Conservation (phyloP, 2,329 filamentous ascomycete species). For the Cladosporium sphaerospermum region DNA sequence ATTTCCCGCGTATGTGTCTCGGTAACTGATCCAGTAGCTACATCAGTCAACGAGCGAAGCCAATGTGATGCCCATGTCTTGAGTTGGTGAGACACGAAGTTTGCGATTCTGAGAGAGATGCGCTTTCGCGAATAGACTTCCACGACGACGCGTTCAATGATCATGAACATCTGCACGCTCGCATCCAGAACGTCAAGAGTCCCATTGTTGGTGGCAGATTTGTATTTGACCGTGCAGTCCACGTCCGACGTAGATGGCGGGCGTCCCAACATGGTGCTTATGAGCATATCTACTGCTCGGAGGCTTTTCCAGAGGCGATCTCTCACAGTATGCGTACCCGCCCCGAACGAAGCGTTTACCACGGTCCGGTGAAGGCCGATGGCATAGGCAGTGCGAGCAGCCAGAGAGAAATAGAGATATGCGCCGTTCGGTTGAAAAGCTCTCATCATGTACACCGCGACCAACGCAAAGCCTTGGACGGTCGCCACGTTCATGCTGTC, state of each 20-base stretch:
- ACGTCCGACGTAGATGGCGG: conserved; percentile 49
- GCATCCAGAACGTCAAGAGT: conserved; percentile 29
- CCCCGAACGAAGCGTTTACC: conserved; percentile 45
- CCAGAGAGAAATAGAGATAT: conserved; percentile 47
- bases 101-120: conserved; percentile 36
- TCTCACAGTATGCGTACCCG: conserved; percentile 31
- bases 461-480: conserved; percentile 46
- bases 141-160: conserved; percentile 43
- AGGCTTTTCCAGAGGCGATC: conserved; percentile 50
- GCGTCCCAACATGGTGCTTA: conserved; percentile 47
- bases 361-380: conserved; percentile 48
- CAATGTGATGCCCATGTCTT: conserved; percentile 37
- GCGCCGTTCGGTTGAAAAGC: conserved; percentile 48
- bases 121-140: conserved; percentile 41
- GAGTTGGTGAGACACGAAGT: conserved; percentile 35
- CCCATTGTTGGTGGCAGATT: neutral
- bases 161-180: conserved; percentile 41
- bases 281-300: conserved; percentile 46
- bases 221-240: conserved; percentile 39
- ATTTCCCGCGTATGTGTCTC: conserved; percentile 22
- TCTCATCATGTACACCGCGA: conserved; percentile 48
- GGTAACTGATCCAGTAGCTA: neutral
- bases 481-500: conserved; percentile 46
- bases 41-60: conserved; percentile 27
- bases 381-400: conserved; percentile 47